Evolutionary conservation across 2,329 filamentous ascomycete genomes (phyloP).

Genomic region (Xylariaceae sp.): DNA sequence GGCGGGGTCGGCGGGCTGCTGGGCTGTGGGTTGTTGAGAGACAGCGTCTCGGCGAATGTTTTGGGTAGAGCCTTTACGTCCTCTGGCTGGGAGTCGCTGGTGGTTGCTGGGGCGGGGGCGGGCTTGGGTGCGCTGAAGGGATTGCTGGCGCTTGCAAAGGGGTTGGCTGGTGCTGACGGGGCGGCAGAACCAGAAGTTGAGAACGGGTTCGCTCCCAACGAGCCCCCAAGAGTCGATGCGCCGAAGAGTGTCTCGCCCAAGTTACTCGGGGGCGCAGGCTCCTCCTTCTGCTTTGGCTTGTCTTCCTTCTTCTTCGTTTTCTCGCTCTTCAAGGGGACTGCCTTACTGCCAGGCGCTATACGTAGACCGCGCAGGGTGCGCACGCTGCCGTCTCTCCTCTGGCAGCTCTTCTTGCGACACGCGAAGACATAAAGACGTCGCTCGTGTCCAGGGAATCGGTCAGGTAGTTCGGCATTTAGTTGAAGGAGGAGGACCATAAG

Average conservation of each 20-base stretch:
- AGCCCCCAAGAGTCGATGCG: constrained; percentile 43
- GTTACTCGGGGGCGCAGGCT: constrained; percentile 37
- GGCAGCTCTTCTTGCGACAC: constrained; percentile 72
- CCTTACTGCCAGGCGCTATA: constrained; percentile 33
- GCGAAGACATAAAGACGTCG: constrained; percentile 81
- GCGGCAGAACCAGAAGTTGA: constrained; percentile 37
- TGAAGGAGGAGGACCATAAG: constrained; percentile 82
- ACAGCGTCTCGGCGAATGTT: constrained; percentile 70
- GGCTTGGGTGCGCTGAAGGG: constrained; percentile 37
- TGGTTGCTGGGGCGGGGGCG: not conserved
- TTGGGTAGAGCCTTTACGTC: constrained; percentile 42
- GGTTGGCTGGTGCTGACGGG: constrained; percentile 43
- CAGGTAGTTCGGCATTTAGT: constrained; percentile 83
- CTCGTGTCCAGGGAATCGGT: constrained; percentile 80
- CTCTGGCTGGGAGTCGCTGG: constrained; percentile 18
- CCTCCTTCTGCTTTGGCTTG: constrained; percentile 32
- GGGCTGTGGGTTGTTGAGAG: constrained; percentile 56
- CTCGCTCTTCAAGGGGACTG: constrained; percentile 29
- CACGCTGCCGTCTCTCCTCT: constrained; percentile 76
- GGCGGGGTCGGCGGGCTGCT: constrained; percentile 38
- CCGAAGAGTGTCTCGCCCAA: constrained; percentile 69
- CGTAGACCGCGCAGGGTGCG: constrained; percentile 67
- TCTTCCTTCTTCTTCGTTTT: constrained; percentile 33
- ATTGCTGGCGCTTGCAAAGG: constrained; percentile 53
- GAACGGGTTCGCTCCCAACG: constrained; percentile 53